Evolutionary conservation across 495 filamentous ascomycete genomes (phyloP).

Genomic region (Aspergillus avenaceus): DNA sequence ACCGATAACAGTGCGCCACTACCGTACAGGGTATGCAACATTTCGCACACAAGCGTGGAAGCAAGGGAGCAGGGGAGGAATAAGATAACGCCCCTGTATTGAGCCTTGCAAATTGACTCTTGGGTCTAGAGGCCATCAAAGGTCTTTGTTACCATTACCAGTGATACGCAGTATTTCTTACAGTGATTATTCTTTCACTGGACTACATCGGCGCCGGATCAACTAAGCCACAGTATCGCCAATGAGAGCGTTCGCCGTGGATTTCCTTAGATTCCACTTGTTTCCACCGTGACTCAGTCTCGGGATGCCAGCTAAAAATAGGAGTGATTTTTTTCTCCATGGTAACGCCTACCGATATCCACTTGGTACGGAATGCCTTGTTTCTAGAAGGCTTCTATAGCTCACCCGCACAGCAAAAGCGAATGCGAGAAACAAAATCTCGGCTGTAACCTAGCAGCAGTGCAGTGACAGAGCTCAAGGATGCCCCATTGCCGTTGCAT

Average conservation of each 20-base stretch:
- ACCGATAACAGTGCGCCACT: conserved; percentile 4
- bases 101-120: not conserved
- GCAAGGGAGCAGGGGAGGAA: not conserved
- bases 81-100: not conserved
- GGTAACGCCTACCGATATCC: conserved; percentile 1
- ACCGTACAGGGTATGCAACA: not conserved
- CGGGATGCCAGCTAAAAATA: conserved; percentile 19
- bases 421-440: conserved; percentile 2
- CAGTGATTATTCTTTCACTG: not conserved
- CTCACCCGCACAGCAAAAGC: conserved; percentile 4
- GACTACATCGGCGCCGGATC: not conserved
- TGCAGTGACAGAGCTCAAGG: conserved; percentile 1
- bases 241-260: not conserved
- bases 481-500: not conserved
- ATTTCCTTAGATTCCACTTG: conserved; percentile 12
- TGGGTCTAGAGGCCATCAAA: not conserved
- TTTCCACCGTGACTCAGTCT: conserved; percentile 7
- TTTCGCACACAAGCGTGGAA: not conserved
- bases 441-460: not conserved
- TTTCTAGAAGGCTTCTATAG: conserved; percentile 27
- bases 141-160: not conserved
- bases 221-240: not conserved
- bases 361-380: not conserved
- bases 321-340: conserved; percentile 1
- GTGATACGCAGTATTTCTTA: not conserved